Base-by-base conservation (phyloP, 2,329 filamentous ascomycete genomes). In the Tolypocladium nubicola region DNA sequence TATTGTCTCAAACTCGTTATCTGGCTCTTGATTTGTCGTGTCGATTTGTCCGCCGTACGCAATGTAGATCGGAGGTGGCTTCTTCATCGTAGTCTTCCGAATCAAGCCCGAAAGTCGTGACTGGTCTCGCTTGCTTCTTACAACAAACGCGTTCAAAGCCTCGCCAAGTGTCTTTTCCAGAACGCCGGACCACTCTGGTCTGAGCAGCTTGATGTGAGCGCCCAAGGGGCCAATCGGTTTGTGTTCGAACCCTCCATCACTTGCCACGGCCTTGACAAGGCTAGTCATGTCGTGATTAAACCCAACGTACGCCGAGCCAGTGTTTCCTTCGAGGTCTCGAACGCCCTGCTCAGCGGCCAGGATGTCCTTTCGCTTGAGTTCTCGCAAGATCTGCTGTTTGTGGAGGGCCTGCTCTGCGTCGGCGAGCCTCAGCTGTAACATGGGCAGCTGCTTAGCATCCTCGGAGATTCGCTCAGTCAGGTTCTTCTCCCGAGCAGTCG, bases 191-290 rank as follows among this genome's bases (percentile, higher is more conserved):
- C 94, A 99, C 64, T 89, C 80, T 1, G 89, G 87, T 62, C 93
- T 86, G 40, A 84, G 75, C 30, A 99, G 75, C 62, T 84, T 85
- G 55, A 99, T 79, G 65, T 94, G 82, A 30, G 84, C 76, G 37
- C 92, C 94, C 16, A 97, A 76, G 0, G 94, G 94, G 0, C 94
- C 94, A 39, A 97, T 77, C 2, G 94, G 94, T 60, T 81, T 86
- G 49, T 81, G 75, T 30, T 77, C 75, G 67, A 95, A 97, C 0
- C 84, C 78, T 2, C 61, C 70, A 58, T 96, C 89, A n/a, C 76
- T 74, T 7, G 83, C 78, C 60, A 97, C 89, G n/a, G 79, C 80
- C 56, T 73, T 77, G 8, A 95, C 72, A 3, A 97, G 79, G 2
- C 76, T 72, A 1, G 79, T 76, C 65, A 95, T 81, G 45, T 79